These are phyloP conservation scores for Puccinia hordei DNA, from an alignment of 1,284 basidiomycete species.

Conservation along the genomic window DNA sequence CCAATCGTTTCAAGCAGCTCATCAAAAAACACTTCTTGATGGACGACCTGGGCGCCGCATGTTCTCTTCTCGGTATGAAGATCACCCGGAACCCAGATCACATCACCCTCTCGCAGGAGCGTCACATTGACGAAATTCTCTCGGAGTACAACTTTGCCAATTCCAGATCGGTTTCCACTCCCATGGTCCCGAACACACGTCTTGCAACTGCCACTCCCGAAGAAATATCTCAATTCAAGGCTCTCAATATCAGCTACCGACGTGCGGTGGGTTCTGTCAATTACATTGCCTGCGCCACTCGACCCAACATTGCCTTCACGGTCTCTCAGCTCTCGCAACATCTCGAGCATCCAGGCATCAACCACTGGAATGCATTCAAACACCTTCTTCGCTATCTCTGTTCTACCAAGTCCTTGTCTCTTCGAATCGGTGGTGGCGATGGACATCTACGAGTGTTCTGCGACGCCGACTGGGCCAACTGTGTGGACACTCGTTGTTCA, in stretches of 20 bases:
- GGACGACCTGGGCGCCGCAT: too few relatives aligned
- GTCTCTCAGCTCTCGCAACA: conserved; percentile 29
- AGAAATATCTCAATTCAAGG: background rate
- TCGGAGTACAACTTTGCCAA: background rate
- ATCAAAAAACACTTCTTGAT: too few relatives aligned
- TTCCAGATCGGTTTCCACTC: background rate
- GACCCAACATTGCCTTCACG: conserved; percentile 22
- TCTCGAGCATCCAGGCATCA: background rate
- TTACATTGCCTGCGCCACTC: background rate
- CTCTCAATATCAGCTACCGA: background rate
- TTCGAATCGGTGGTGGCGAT: background rate
- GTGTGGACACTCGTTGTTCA: background rate
- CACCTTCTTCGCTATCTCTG: background rate
- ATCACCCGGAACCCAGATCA: background rate
- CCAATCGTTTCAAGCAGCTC: background rate
- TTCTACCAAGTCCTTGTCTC: background rate
- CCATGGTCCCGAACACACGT: background rate
- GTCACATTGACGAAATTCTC: background rate
- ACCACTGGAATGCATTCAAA: conserved; percentile 14
- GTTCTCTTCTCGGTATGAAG: conserved; percentile 27
- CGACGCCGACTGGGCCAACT: background rate
- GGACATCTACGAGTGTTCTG: background rate
- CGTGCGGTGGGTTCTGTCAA: background rate
- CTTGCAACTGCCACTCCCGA: background rate
- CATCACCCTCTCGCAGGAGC: conserved; percentile 17